These are phyloP conservation scores for Elaeagnus macrophylla DNA, from an alignment of 306 rosid genomes.

Conservation along the genomic window DNA sequence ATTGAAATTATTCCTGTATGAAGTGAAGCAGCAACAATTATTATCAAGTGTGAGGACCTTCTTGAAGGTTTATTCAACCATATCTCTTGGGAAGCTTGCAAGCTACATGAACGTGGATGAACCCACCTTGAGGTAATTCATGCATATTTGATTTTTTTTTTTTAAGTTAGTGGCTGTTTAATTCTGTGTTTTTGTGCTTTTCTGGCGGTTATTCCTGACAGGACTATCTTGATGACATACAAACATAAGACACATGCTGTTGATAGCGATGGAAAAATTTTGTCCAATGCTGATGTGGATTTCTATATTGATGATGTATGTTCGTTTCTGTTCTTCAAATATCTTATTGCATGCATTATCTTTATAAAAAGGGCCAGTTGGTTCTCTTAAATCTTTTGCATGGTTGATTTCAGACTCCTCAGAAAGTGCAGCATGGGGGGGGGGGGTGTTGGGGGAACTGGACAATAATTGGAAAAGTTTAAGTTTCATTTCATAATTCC, in stretches of 20 bases:
- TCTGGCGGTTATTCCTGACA: slow-evolving; percentile 26
- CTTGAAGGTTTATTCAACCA: slow-evolving; percentile 81
- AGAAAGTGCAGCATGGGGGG: too few species aligned
- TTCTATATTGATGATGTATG: slow-evolving; percentile 83
- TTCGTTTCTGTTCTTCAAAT: slow-evolving; percentile 5
- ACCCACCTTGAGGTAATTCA: slow-evolving; percentile 63
- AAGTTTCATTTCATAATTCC: neutral
- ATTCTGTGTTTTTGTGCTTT: neutral
- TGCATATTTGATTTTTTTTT: slow-evolving; percentile 2
- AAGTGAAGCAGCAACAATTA: slow-evolving; percentile 94
- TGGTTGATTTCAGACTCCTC: too few species aligned
- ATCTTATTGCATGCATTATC: neutral
- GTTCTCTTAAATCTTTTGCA: too few species aligned
- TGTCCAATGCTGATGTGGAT: slow-evolving; percentile 82
- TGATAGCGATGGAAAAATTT: slow-evolving; percentile 57
- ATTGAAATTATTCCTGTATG: slow-evolving; percentile 83
- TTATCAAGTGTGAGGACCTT: slow-evolving; percentile 82
- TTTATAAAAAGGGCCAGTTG: too few species aligned
- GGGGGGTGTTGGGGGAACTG: neutral
- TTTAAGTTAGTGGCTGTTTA: neutral
- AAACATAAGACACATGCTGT: slow-evolving; percentile 95
- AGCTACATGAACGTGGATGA: slow-evolving; percentile 97
- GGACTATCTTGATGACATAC: slow-evolving; percentile 88
- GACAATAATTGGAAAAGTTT: neutral
- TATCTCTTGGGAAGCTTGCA: slow-evolving; percentile 74